These are phyloP conservation scores for Biscogniauxia marginata DNA, from an alignment of 2,329 filamentous ascomycete species.

Conservation along the genomic window DNA sequence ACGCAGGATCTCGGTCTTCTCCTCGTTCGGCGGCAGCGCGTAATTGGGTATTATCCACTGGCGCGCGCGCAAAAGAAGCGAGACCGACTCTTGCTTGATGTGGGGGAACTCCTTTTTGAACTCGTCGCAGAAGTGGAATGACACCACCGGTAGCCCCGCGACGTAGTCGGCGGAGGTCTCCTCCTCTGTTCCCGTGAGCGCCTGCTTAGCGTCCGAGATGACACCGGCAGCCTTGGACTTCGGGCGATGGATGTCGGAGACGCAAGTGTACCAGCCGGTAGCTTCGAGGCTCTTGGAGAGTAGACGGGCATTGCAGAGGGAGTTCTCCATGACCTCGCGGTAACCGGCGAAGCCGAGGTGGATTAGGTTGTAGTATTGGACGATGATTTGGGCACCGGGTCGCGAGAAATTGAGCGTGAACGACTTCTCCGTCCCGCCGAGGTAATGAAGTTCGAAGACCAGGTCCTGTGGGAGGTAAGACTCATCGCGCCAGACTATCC, in stretches of 20 bases:
- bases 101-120: slow-evolving; percentile 61
- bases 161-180: slow-evolving; percentile 61
- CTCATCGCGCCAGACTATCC: slow-evolving; percentile 69
- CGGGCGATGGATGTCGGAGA: slow-evolving; percentile 64
- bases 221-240: slow-evolving; percentile 40
- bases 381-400: slow-evolving; percentile 67
- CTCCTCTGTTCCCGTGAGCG: slow-evolving; percentile 38
- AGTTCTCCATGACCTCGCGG: slow-evolving; percentile 64
- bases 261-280: slow-evolving; percentile 64
- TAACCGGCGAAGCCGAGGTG: slow-evolving; percentile 68
- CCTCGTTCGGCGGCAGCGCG: slow-evolving; percentile 60
- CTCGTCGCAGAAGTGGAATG: slow-evolving; percentile 61
- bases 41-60: slow-evolving; percentile 75
- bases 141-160: slow-evolving; percentile 65
- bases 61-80: slow-evolving; percentile 60
- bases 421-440: slow-evolving; percentile 68
- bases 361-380: slow-evolving; percentile 72
- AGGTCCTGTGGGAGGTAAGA: slow-evolving; percentile 64
- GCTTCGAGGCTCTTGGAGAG: slow-evolving; percentile 62
- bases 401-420: slow-evolving; percentile 73
- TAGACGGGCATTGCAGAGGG: slow-evolving; percentile 61
- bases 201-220: slow-evolving; percentile 34
- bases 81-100: slow-evolving; percentile 63
- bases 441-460: slow-evolving; percentile 68
- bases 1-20: slow-evolving; percentile 64